Evolutionary conservation across 2,329 filamentous ascomycete species (phyloP).

Genomic region (Arthrobotrys entomopaga): DNA sequence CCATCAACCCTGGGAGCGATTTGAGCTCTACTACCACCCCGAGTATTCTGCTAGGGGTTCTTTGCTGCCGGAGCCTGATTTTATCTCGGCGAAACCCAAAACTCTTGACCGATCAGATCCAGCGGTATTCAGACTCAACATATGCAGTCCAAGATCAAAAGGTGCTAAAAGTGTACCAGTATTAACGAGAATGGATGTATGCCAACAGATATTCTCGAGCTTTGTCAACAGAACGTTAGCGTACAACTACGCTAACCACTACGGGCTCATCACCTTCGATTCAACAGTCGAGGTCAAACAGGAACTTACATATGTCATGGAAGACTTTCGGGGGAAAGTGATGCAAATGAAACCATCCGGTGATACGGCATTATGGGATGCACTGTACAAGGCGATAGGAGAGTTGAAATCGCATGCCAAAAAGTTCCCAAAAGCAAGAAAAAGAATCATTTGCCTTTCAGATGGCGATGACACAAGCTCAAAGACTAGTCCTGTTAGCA

Average conservation of each 20-base stretch:
- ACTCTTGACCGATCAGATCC: background rate
- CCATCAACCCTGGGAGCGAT: no score
- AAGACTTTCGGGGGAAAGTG: conserved; percentile 61
- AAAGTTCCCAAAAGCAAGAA: conserved; percentile 59
- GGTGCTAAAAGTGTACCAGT: background rate
- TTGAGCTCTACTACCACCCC: no score
- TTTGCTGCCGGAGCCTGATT: no score
- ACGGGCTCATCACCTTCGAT: conserved; percentile 61
- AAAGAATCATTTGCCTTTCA: conserved; percentile 61
- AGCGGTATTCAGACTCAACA: conserved; percentile 53
- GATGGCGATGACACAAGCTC: conserved; percentile 61
- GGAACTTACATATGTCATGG: conserved; percentile 60
- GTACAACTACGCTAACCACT: conserved; percentile 61
- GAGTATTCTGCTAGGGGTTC: no score
- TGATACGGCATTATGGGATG: conserved; percentile 62
- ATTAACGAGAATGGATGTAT: conserved; percentile 59
- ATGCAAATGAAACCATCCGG: conserved; percentile 59
- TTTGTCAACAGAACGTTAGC: conserved; percentile 62
- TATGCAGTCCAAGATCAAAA: conserved; percentile 51
- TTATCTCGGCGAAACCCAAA: background rate
- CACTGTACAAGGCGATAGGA: conserved; percentile 60
- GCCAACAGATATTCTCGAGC: conserved; percentile 62
- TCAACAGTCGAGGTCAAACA: conserved; percentile 59
- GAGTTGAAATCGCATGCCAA: conserved; percentile 59
- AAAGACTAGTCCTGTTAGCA: conserved; percentile 56